Conservation (phyloP, 345 rosid species). For the Moringa oleifera region DNA sequence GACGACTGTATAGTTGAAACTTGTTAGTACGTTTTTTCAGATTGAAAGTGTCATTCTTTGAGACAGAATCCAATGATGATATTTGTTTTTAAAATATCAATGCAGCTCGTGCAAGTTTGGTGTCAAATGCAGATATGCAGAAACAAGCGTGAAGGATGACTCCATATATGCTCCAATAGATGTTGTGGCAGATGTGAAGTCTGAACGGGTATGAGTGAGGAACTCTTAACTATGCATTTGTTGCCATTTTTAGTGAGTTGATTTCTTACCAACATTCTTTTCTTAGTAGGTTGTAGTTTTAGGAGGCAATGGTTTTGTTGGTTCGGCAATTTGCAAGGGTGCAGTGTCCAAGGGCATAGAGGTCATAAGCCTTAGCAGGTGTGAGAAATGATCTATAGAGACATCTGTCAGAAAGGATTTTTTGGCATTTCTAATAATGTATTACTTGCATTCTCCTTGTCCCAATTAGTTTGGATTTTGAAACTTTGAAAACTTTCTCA, state of each 20-base stretch:
- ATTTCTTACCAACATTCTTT: constrained; percentile 18
- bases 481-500: constrained; percentile 23
- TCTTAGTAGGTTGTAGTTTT: constrained; percentile 73
- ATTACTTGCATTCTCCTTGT: background rate
- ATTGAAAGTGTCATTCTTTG: background rate
- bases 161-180: constrained; percentile 54
- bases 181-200: constrained; percentile 65
- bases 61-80: background rate
- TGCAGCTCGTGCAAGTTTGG: constrained; percentile 49
- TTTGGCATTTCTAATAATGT: background rate
- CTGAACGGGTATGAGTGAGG: constrained; percentile 54
- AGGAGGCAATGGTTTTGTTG: constrained; percentile 91
- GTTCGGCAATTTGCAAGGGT: constrained; percentile 92
- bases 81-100: constrained; percentile 3
- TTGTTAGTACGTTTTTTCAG: background rate
- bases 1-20: background rate
- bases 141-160: constrained; percentile 37
- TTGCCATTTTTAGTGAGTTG: background rate
- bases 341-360: constrained; percentile 82
- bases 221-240: background rate
- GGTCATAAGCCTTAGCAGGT: constrained; percentile 91
- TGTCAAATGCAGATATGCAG: constrained; percentile 61
- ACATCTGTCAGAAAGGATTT: background rate
- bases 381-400: constrained; percentile 1
- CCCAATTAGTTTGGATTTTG: constrained; percentile 7